Base-by-base conservation (phyloP, 2,329 filamentous ascomycete genomes). In the Monosporascus sp. region DNA sequence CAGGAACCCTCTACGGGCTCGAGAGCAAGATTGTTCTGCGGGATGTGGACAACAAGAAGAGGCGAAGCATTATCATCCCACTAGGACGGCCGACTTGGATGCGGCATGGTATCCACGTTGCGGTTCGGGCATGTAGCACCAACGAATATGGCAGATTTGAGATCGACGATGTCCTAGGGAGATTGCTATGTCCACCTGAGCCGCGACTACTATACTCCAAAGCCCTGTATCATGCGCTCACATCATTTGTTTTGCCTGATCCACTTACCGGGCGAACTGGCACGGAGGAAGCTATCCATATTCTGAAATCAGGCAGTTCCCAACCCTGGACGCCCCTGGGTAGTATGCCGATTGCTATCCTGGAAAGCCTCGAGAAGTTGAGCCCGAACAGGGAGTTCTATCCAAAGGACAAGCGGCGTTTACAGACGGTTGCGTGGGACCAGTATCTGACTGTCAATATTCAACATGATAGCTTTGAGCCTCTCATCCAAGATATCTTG, bases 1-100 rank as follows among this genome's bases (percentile, higher is more conserved):
- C 76, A 0, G 85, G 84, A 0, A 82, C 81, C 0, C 75, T 80
- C 59, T 79, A 87, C 53, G 85, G 85, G 0, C 68, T 88, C 0
- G 49, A 66, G 2, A 84, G 78, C 63, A 86, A 80, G 62, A 67
- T 87, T 7, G 76, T 88, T 0, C 62, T 87, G 11, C 72, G 76
- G 0, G 75, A 80, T 22, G 51, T 60, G 0, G 75, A 77, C 31
- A 60, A 53, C 0, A 51, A 60, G 0, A 68, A 71, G 0, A 68
- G 70, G 6, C 75, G 77, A 9, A 84, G 75, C 37, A 68, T 88
- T 3, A 69, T 88, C 1, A 68, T 83, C 0, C 78, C 84, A 0
- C 57, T 81, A 1, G 81, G 83, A 0, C 5, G 50, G 0, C 11
- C 72, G 0, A 27, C 2, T 0, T 71, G 61, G 52, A 35, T 55